A percentile compares a stretch with the other conserved stretches of the same genome.
Conservation (phyloP, 306 rosid species). For the Casuarina equisetifolia region DNA sequence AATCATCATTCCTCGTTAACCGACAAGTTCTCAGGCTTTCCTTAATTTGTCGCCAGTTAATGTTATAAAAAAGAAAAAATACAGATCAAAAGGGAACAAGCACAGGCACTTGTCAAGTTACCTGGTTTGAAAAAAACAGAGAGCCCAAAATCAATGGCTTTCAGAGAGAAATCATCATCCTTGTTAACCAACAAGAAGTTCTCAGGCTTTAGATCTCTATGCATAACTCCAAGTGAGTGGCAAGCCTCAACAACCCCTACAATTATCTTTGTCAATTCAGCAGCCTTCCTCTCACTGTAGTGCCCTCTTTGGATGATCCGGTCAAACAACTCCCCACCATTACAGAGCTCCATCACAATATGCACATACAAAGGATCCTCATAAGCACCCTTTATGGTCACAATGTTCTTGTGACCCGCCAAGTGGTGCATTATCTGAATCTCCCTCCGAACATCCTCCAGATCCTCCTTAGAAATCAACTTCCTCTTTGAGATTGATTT, state of each 20-base stretch:
- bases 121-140: constrained; percentile 97
- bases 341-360: constrained; percentile 94
- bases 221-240: constrained; percentile 96
- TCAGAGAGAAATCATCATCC: constrained; percentile 90
- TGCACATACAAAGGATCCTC: constrained; percentile 89
- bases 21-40: constrained; percentile 3
- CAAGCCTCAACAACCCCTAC: constrained; percentile 96
- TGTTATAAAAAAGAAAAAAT: neutral
- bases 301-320: constrained; percentile 93
- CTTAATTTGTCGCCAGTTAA: neutral
- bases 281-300: constrained; percentile 88
- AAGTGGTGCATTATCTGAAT: constrained; percentile 98
- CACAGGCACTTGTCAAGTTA: constrained; percentile 24
- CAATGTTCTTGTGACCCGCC: constrained; percentile 89
- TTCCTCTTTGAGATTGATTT: constrained; percentile 92
- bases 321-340: constrained; percentile 91
- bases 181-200: constrained; percentile 87
- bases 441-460: constrained; percentile 88
- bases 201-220: constrained; percentile 93
- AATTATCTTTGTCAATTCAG: constrained; percentile 80
- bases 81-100: neutral
- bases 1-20: constrained; percentile 89
- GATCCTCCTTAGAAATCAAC: constrained; percentile 85
- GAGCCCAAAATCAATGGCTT: constrained; percentile 96
- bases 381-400: constrained; percentile 90